Percentiles rank a stretch among this genome's conserved stretches.
phyloP scores from a whole-genome alignment of 2,329 filamentous ascomycete genomes.

The Nannizziopsis arthrosporioides region DNA sequence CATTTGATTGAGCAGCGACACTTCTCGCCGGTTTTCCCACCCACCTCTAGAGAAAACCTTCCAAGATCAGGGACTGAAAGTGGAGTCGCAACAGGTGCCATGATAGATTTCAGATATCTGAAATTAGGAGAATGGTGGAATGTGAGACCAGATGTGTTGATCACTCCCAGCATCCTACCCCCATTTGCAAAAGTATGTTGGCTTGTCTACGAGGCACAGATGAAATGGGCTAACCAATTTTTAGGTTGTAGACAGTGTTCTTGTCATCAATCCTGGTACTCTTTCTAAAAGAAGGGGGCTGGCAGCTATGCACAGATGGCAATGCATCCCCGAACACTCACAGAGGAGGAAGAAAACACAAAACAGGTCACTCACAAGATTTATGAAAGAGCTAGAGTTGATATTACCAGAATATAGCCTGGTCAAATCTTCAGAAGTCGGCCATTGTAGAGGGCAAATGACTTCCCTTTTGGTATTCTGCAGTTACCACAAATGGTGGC shows the following conservation, averaged over 20 bases:
- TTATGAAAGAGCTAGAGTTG: conserved; percentile 72
- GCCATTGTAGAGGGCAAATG: not conserved
- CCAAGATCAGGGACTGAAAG: conserved; percentile 52
- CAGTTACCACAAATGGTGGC: too few species aligned
- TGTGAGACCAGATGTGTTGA: conserved; percentile 69
- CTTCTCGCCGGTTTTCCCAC: conserved; percentile 81
- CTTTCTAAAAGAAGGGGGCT: conserved; percentile 69
- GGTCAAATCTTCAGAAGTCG: not conserved
- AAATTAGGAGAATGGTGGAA: conserved; percentile 86
- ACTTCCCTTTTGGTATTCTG: too few species aligned
- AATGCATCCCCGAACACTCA: conserved; percentile 53
- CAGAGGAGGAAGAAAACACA: conserved; percentile 46
- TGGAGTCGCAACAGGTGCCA: conserved; percentile 57
- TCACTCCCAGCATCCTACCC: conserved; percentile 70
- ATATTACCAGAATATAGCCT: conserved; percentile 64
- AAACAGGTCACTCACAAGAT: conserved; percentile 60
- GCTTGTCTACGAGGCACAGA: not conserved
- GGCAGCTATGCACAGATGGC: conserved; percentile 78
- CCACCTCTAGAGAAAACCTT: conserved; percentile 55
- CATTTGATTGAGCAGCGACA: conserved; percentile 82
- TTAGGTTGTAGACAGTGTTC: conserved; percentile 78
- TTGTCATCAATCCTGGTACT: conserved; percentile 82
- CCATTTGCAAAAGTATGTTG: conserved; percentile 69
- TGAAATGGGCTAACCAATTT: conserved; percentile 1
- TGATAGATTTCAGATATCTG: conserved; percentile 71